Evolutionary conservation across 371 early-diverging fungal genomes (phyloP).

Genomic region (Basidiobolus meristosporus): DNA sequence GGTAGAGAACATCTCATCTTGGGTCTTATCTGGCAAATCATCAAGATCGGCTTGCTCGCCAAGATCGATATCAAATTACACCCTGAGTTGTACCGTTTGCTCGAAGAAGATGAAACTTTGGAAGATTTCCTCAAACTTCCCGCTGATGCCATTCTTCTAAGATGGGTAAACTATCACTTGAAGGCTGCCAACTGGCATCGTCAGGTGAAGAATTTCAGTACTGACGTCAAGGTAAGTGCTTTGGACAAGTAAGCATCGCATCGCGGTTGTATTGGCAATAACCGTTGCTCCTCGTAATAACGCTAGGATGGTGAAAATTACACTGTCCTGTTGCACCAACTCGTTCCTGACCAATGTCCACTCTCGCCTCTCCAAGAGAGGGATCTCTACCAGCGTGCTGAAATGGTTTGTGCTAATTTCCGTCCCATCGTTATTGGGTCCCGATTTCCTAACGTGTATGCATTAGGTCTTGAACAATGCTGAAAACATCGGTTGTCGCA

Average conservation of each 20-base stretch:
- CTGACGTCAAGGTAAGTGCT: constrained; percentile 85
- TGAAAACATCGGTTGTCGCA: constrained; percentile 80
- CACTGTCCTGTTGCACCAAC: constrained; percentile 77
- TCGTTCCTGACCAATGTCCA: constrained; percentile 65
- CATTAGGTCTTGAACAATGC: constrained; percentile 57
- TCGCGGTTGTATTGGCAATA: no score
- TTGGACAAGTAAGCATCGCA: no score
- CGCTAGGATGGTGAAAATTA: constrained; percentile 93
- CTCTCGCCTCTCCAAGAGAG: constrained; percentile 59
- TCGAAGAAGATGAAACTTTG: constrained; percentile 80
- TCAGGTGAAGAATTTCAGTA: constrained; percentile 73
- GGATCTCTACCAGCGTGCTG: constrained; percentile 67
- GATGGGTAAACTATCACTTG: constrained; percentile 96
- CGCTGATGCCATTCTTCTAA: constrained; percentile 81
- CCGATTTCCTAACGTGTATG: not conserved
- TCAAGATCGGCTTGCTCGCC: constrained; percentile 85
- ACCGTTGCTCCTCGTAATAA: no score
- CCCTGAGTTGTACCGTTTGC: constrained; percentile 86
- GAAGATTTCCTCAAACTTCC: constrained; percentile 82
- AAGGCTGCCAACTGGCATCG: constrained; percentile 79
- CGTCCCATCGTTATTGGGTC: not conserved
- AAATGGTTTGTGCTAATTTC: constrained; percentile 17
- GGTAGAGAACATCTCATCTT: constrained; percentile 85
- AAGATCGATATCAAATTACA: constrained; percentile 91
- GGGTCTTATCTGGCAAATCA: constrained; percentile 95